phyloP scores from a whole-genome alignment of 2,329 filamentous ascomycete species.

The Aspergillus sp. region DNA sequence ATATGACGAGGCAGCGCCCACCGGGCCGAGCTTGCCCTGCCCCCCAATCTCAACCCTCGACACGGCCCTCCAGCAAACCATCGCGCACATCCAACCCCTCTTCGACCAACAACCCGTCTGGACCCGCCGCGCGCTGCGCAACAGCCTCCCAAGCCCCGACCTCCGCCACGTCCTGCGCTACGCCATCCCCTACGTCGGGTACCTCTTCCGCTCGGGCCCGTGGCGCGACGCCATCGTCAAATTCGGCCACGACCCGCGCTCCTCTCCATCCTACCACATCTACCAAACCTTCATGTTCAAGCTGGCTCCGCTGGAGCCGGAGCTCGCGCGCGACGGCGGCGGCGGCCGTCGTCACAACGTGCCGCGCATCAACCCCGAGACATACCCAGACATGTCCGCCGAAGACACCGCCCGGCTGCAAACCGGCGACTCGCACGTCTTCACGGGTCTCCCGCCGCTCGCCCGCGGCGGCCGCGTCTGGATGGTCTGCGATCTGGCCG shows the following conservation, averaged over 20 bases:
- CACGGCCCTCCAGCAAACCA: slow-evolving; percentile 52
- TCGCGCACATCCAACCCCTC: slow-evolving; percentile 54
- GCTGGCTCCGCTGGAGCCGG: slow-evolving; percentile 38
- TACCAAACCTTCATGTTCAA: slow-evolving; percentile 91
- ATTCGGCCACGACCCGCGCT: slow-evolving; percentile 78
- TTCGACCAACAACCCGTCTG: slow-evolving; percentile 72
- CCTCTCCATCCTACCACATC: slow-evolving; percentile 62
- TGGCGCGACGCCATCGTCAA: slow-evolving; percentile 82
- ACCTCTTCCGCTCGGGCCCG: slow-evolving; percentile 85
- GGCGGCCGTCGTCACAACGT: slow-evolving; percentile 20
- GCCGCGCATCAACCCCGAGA: slow-evolving; percentile 8
- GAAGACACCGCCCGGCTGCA: slow-evolving; percentile 4
- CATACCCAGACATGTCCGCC: slow-evolving; percentile 1
- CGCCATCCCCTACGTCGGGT: slow-evolving; percentile 74
- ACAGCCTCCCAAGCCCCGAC: slow-evolving; percentile 50
- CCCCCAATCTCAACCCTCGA: slow-evolving; percentile 43
- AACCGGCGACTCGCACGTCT: slow-evolving; percentile 51
- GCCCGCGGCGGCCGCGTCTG: slow-evolving; percentile 78
- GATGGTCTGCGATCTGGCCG: slow-evolving; percentile 87
- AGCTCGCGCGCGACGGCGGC: slow-evolving; percentile 23
- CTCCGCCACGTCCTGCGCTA: slow-evolving; percentile 54
- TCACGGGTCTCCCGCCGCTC: slow-evolving; percentile 63
- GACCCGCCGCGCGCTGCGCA: slow-evolving; percentile 73
- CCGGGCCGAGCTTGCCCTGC: slow-evolving; percentile 48
- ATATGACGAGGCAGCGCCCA: slow-evolving; percentile 57